Evolutionary conservation across 2,329 filamentous ascomycete genomes (phyloP).

Genomic region (Calonectria hawksworthii): DNA sequence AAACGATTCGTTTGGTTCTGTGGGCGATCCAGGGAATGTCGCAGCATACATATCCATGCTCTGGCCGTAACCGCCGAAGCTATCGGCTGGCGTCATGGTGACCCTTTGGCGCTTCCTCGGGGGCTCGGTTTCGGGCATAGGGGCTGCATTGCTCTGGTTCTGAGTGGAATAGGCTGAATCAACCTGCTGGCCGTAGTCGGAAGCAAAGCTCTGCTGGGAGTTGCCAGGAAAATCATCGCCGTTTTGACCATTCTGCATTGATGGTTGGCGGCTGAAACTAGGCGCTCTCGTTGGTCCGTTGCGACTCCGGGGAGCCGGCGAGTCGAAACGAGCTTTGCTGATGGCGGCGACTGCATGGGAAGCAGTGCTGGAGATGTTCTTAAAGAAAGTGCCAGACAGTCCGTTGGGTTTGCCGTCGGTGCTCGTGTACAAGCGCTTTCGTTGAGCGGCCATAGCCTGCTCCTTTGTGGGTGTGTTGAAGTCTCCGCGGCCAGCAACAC

Average conservation of each 20-base stretch:
- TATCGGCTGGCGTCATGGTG: conserved; percentile 67
- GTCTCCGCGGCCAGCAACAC: conserved; percentile 77
- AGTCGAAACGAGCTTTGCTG: conserved; percentile 95
- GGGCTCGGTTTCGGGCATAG: conserved; percentile 73
- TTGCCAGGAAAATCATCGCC: conserved; percentile 77
- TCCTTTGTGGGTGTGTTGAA: conserved; percentile 98
- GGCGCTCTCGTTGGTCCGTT: conserved; percentile 76
- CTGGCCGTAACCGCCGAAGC: conserved; percentile 68
- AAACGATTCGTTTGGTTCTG: conserved; percentile 86
- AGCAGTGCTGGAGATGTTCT: conserved; percentile 94
- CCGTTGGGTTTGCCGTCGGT: conserved; percentile 78
- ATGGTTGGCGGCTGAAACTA: conserved; percentile 79
- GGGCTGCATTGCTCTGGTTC: conserved; percentile 54
- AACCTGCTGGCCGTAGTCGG: conserved; percentile 80
- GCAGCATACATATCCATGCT: conserved; percentile 60
- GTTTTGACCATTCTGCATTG: conserved; percentile 72
- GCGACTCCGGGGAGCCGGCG: conserved; percentile 78
- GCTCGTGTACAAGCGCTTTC: conserved; percentile 89
- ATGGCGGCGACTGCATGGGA: conserved; percentile 95
- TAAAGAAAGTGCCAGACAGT: conserved; percentile 91
- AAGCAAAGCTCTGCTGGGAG: conserved; percentile 87
- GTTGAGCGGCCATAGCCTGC: conserved; percentile 95
- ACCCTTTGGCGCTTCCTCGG: conserved; percentile 83
- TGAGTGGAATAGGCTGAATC: conserved; percentile 80
- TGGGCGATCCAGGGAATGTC: conserved; percentile 78